Conservation (phyloP, 192 early-diverging fungal genomes). For the Mortierella hygrophila region DNA sequence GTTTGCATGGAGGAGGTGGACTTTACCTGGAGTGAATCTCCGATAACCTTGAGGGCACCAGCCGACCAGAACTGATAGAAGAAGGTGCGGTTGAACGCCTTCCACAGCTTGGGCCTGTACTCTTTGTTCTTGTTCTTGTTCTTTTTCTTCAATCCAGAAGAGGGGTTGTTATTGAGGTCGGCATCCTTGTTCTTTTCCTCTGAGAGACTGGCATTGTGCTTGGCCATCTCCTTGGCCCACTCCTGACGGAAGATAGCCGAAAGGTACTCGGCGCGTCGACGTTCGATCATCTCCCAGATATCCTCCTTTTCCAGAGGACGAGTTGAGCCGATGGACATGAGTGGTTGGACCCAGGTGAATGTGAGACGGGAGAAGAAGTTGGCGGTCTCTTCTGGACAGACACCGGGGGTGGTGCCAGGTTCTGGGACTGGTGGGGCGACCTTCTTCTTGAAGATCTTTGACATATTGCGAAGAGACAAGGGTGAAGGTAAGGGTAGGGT, state of each 20-base stretch:
- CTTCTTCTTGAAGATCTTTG: constrained; percentile 11
- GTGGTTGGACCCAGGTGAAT: constrained; percentile 73
- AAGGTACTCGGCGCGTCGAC: constrained; percentile 42
- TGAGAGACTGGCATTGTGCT: constrained; percentile 5
- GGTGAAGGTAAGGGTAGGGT: background rate
- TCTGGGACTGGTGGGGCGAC: constrained; percentile 36
- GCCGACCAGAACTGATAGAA: constrained; percentile 56
- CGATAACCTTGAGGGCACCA: constrained; percentile 47
- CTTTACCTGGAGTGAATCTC: constrained; percentile 54
- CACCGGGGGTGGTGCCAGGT: constrained; percentile 30
- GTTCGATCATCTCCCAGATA: constrained; percentile 62
- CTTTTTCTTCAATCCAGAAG: background rate
- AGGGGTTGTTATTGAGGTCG: background rate
- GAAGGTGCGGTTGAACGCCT: constrained; percentile 57
- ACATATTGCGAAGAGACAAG: background rate
- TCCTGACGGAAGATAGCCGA: constrained; percentile 33
- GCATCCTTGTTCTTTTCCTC: constrained; percentile 17
- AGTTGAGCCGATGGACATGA: constrained; percentile 76
- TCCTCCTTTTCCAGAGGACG: constrained; percentile 74
- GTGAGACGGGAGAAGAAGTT: constrained; percentile 69
- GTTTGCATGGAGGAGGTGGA: background rate
- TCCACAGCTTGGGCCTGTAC: constrained; percentile 53
- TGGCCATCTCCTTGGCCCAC: constrained; percentile 47
- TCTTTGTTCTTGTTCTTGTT: constrained; percentile 18
- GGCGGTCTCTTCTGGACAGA: constrained; percentile 67